These are phyloP conservation scores for Kalmusia sp. DNA, from an alignment of 2,329 filamentous ascomycete genomes.

Conservation along the genomic window DNA sequence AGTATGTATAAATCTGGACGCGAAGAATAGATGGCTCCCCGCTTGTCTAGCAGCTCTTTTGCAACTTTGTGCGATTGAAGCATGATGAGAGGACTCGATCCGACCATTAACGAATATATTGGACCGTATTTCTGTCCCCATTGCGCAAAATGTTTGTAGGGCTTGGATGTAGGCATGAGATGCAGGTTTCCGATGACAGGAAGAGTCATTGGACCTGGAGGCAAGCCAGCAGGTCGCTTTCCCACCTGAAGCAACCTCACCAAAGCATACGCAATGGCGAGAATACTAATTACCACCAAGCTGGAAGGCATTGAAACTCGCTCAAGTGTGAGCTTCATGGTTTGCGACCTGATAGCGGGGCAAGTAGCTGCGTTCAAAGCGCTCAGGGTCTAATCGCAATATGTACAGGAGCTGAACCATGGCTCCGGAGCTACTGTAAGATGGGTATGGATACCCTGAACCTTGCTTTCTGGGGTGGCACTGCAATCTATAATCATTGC, in stretches of 20 bases:
- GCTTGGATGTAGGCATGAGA: conserved; percentile 50
- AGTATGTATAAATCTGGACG: conserved; percentile 51
- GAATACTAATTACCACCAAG: too few relatives aligned
- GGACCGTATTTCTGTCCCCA: conserved; percentile 60
- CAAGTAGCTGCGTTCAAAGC: too few relatives aligned
- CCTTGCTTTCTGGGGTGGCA: too few relatives aligned
- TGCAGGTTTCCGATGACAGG: conserved; percentile 59
- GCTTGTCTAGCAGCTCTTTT: conserved; percentile 58
- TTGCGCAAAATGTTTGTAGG: conserved; percentile 54
- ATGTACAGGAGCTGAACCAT: too few relatives aligned
- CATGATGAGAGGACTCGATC: conserved; percentile 54
- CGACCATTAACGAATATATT: conserved; percentile 58
- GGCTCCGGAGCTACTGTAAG: too few relatives aligned
- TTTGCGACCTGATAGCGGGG: too few relatives aligned
- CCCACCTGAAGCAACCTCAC: not conserved
- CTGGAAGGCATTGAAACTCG: too few relatives aligned
- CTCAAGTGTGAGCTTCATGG: too few relatives aligned
- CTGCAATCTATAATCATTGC: too few relatives aligned
- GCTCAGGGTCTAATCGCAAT: too few relatives aligned
- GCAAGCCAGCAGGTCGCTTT: conserved; percentile 41
- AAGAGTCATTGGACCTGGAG: conserved; percentile 57
- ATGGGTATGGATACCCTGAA: too few relatives aligned
- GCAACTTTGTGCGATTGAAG: conserved; percentile 52
- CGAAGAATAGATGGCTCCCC: conserved; percentile 55
- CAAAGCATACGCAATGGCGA: too few relatives aligned